These are phyloP conservation scores for Fusarium liriodendri DNA, from an alignment of 2,329 filamentous ascomycete species.

Conservation along the genomic window DNA sequence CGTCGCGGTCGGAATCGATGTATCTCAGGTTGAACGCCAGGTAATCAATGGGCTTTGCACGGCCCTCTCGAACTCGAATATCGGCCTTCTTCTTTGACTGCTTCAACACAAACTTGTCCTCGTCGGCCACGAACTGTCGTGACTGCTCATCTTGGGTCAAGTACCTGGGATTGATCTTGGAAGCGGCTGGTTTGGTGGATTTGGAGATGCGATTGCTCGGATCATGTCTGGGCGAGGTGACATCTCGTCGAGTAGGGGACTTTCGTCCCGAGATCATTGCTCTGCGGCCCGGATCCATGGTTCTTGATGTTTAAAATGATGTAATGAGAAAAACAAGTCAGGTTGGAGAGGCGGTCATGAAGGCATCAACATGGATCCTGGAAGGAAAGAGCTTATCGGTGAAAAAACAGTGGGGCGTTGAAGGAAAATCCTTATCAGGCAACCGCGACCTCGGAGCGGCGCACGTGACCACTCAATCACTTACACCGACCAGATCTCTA, in stretches of 20 bases:
- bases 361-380: not conserved
- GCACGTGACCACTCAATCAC: not conserved
- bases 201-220: constrained; percentile 68
- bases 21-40: constrained; percentile 91
- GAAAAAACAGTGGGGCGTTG: constrained; percentile 20
- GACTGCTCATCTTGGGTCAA: constrained; percentile 83
- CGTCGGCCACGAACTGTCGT: constrained; percentile 88
- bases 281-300: constrained; percentile 66
- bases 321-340: not conserved
- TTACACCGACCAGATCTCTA: not conserved
- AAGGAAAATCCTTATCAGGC: constrained; percentile 23
- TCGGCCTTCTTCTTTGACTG: constrained; percentile 98
- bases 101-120: constrained; percentile 95
- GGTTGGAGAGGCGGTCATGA: not conserved
- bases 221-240: constrained; percentile 67
- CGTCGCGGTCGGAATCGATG: constrained; percentile 84
- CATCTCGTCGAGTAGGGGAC: constrained; percentile 58
- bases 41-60: constrained; percentile 93
- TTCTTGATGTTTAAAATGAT: constrained; percentile 13
- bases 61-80: constrained; percentile 89
- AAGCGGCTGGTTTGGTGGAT: constrained; percentile 44
- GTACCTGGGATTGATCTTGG: constrained; percentile 53
- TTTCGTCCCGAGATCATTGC: constrained; percentile 64
- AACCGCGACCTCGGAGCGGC: not conserved
- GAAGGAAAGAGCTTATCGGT: constrained; percentile 26